A percentile compares a stretch with the other conserved stretches of the same genome.
Evolutionary conservation across 352 stramenopile species (phyloP).

Genomic region (Phytophthora hybrid): DNA sequence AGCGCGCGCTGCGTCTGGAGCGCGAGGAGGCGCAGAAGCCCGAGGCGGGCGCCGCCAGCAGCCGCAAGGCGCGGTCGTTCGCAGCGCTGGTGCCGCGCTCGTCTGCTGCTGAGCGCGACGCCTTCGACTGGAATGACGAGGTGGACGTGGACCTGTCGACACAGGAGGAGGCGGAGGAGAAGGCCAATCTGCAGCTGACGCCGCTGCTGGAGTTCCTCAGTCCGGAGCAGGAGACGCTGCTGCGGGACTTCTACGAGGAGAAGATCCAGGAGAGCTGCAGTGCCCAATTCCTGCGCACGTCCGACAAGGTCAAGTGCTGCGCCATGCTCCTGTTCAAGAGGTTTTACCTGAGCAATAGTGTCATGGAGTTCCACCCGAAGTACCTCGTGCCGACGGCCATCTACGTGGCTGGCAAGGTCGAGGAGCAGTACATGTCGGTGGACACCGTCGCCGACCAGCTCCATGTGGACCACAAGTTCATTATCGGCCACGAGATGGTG

Average conservation of each 20-base stretch:
- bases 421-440: constrained; percentile 92
- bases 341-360: constrained; percentile 91
- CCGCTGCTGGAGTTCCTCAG: constrained; percentile 69
- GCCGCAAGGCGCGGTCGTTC: constrained; percentile 82
- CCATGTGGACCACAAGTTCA: constrained; percentile 85
- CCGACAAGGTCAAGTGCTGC: constrained; percentile 89
- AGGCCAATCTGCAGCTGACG: constrained; percentile 55
- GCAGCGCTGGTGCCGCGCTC: constrained; percentile 74
- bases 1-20: constrained; percentile 68
- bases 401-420: constrained; percentile 90
- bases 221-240: constrained; percentile 65
- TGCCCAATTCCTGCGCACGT: constrained; percentile 83
- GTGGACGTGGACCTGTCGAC: constrained; percentile 55
- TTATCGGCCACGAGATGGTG: constrained; percentile 90
- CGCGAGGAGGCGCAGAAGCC: constrained; percentile 54
- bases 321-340: constrained; percentile 89
- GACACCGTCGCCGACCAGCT: constrained; percentile 87
- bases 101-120: constrained; percentile 65
- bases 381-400: constrained; percentile 87
- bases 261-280: constrained; percentile 89
- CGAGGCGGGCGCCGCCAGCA: constrained; percentile 26
- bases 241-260: constrained; percentile 81
- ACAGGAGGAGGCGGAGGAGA: constrained; percentile 61
- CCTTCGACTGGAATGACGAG: constrained; percentile 83
- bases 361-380: constrained; percentile 92